Evolutionary conservation across 1,284 basidiomycete genomes (phyloP).

Genomic region (Mycena sp.): DNA sequence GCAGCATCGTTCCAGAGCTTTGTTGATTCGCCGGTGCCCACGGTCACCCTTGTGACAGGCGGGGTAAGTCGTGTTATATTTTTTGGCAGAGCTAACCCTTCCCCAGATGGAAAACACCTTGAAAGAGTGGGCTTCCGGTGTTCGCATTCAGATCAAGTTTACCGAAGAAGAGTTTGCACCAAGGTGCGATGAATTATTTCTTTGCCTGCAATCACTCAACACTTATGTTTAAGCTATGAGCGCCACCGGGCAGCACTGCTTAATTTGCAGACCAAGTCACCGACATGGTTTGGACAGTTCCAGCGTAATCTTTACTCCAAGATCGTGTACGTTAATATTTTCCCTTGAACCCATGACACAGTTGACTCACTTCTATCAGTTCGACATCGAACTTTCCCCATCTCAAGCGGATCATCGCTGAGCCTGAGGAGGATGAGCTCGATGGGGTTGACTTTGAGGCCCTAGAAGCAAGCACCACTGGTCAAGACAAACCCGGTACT

Average conservation of each 20-base stretch:
- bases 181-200: not conserved
- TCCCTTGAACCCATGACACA: not conserved
- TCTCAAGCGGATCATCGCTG: not conserved
- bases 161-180: not conserved
- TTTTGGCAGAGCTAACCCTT: too few species aligned
- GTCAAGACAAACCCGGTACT: too few species aligned
- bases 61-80: too few species aligned
- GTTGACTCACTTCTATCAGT: not conserved
- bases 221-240: not conserved
- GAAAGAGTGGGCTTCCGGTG: not conserved
- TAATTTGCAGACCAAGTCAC: not conserved
- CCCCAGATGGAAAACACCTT: conserved; percentile 4
- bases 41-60: not conserved
- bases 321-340: not conserved
- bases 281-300: conserved; percentile 9
- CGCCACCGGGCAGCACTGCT: not conserved
- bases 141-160: conserved; percentile 1
- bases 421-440: not conserved
- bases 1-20: not conserved
- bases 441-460: conserved; percentile 1
- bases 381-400: not conserved
- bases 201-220: not conserved
- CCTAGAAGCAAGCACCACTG: not conserved
- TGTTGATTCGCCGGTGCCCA: not conserved
- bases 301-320: not conserved